These are phyloP conservation scores for Phoenix roebelenii DNA, from an alignment of 176 grass and related monocot genomes.

Conservation along the genomic window DNA sequence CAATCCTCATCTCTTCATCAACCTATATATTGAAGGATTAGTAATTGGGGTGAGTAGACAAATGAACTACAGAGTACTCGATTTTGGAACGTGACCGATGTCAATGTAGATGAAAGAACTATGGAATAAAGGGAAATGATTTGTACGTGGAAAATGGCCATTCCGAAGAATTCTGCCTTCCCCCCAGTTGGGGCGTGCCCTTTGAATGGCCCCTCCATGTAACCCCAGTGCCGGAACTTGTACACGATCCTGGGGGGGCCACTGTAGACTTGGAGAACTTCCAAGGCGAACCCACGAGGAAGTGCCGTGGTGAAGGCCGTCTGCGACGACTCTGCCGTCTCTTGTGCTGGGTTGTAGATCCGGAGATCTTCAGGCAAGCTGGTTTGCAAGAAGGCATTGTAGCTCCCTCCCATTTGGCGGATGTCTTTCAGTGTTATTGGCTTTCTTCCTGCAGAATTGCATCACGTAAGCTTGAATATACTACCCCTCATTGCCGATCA, in stretches of 20 bases:
- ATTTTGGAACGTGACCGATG: no score
- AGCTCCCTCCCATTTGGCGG: slow-evolving; percentile 37
- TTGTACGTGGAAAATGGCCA: slow-evolving; percentile 52
- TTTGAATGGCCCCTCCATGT: slow-evolving; percentile 76
- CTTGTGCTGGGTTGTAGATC: slow-evolving; percentile 47
- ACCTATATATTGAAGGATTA: slow-evolving; percentile 19
- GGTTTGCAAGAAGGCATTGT: slow-evolving; percentile 60
- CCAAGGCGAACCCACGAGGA: slow-evolving; percentile 54
- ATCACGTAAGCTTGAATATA: no score
- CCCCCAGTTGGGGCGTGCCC: slow-evolving; percentile 38
- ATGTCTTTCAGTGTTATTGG: slow-evolving; percentile 18
- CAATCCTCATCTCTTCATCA: slow-evolving; percentile 40
- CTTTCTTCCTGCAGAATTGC: slow-evolving; percentile 8
- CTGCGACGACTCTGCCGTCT: slow-evolving; percentile 33
- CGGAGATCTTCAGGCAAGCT: slow-evolving; percentile 39
- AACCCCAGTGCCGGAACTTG: slow-evolving; percentile 77
- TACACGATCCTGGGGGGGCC: slow-evolving; percentile 44
- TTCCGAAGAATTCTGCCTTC: slow-evolving; percentile 32
- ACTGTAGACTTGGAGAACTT: slow-evolving; percentile 54
- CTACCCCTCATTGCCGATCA: no score
- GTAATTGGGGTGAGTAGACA: no score
- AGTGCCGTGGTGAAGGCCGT: slow-evolving; percentile 41
- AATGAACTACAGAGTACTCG: no score
- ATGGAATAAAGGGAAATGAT: no score
- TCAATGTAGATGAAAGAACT: no score